A percentile compares a stretch with the other conserved stretches of the same genome.
phyloP scores from a whole-genome alignment of 2,329 filamentous ascomycete species.

The Phialemoniopsis sp. region DNA sequence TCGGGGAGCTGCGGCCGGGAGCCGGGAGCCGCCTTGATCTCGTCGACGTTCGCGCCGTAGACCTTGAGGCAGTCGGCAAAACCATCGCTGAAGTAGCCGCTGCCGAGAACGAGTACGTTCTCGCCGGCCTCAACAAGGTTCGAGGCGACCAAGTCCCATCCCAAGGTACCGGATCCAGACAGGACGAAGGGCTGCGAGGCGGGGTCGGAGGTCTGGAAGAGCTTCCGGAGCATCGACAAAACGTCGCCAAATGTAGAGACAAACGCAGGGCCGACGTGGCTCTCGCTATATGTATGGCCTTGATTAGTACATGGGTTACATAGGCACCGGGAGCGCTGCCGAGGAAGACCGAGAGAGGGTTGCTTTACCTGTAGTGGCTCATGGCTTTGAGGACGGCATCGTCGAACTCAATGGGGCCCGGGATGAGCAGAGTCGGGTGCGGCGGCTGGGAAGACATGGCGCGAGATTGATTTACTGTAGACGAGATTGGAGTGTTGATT shows the following conservation, averaged over 20 bases:
- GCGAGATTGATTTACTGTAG: conserved; percentile 3
- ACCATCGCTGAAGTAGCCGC: conserved; percentile 94
- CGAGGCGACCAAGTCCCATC: conserved; percentile 94
- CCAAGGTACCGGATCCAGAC: conserved; percentile 89
- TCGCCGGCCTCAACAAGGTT: conserved; percentile 90
- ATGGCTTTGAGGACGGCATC: conserved; percentile 94
- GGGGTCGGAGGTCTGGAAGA: conserved; percentile 86
- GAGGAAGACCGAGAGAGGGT: conserved; percentile 6
- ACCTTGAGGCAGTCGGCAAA: conserved; percentile 90
- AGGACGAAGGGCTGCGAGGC: conserved; percentile 87
- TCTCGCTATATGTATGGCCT: conserved; percentile 59
- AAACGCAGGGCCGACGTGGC: conserved; percentile 85
- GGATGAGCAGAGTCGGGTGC: conserved; percentile 80
- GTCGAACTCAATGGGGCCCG: conserved; percentile 96
- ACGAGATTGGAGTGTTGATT: conserved; percentile 21
- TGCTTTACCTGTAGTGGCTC: conserved; percentile 79
- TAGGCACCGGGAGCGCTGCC: neutral
- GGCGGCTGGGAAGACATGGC: conserved; percentile 59
- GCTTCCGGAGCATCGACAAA: conserved; percentile 79
- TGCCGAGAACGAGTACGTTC: conserved; percentile 87
- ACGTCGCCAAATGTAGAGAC: conserved; percentile 89
- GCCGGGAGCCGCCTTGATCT: conserved; percentile 85
- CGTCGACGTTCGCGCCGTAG: conserved; percentile 86
- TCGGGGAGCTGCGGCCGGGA: conserved; percentile 81
- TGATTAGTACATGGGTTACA: neutral